These are phyloP conservation scores for Acephala macrosclerotiorum DNA, from an alignment of 2,329 filamentous ascomycete genomes.

Conservation along the genomic window DNA sequence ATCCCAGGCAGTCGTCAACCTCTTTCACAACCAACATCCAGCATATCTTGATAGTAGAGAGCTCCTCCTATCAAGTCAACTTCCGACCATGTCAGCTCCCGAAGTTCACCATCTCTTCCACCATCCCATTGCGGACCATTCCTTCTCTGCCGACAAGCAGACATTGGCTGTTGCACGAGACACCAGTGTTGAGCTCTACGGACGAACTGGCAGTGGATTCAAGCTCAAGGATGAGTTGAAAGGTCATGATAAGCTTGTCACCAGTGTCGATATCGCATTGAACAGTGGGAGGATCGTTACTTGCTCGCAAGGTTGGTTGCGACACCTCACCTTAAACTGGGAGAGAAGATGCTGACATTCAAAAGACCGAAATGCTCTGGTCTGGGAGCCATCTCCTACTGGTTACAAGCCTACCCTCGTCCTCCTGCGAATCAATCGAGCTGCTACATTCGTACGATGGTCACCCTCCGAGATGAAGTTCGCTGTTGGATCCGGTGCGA, in stretches of 20 bases:
- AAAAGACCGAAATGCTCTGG: conserved; percentile 92
- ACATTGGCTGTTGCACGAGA: conserved; percentile 92
- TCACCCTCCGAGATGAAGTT: conserved; percentile 97
- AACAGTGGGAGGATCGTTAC: conserved; percentile 93
- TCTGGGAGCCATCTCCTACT: conserved; percentile 92
- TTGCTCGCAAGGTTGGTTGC: conserved; percentile 83
- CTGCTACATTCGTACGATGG: conserved; percentile 97
- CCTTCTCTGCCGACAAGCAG: conserved; percentile 90
- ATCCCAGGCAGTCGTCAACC: conserved; percentile 15
- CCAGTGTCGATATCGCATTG: conserved; percentile 93
- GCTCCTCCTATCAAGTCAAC: conserved; percentile 80
- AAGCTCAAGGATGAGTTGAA: conserved; percentile 90
- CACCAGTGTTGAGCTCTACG: conserved; percentile 88
- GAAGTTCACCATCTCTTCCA: conserved; percentile 98
- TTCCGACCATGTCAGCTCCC: conserved; percentile 73
- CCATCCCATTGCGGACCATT: conserved; percentile 95
- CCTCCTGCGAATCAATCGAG: conserved; percentile 94
- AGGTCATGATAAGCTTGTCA: conserved; percentile 96
- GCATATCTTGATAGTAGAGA: conserved; percentile 86
- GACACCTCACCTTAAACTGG: neutral
- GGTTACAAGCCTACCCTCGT: conserved; percentile 98
- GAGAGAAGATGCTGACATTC: conserved; percentile 12
- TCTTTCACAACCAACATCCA: conserved; percentile 17
- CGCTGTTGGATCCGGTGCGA: conserved; percentile 93
- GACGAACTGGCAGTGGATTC: conserved; percentile 75